Evolutionary conservation across 1,284 basidiomycete genomes (phyloP).

Genomic region (Apiotrichum montevideense): DNA sequence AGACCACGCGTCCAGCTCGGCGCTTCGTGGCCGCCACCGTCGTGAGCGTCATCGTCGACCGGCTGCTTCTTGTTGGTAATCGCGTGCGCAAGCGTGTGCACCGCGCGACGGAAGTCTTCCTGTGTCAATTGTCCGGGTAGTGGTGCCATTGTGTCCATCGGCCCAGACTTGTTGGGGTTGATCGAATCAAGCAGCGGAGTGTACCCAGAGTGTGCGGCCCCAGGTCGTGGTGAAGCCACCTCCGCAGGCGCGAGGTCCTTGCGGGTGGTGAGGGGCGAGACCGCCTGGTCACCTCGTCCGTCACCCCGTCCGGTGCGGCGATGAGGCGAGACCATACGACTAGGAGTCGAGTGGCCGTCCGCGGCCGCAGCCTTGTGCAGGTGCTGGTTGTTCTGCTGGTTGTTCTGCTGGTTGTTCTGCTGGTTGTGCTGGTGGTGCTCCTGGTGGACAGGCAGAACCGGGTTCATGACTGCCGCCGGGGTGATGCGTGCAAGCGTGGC

Average conservation of each 20-base stretch:
- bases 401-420: not conserved
- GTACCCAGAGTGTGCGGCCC: slow-evolving; percentile 39
- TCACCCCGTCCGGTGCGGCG: no score
- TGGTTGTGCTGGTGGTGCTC: not conserved
- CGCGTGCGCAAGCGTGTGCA: slow-evolving; percentile 68
- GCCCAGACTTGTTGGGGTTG: slow-evolving; percentile 47
- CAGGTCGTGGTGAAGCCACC: not conserved
- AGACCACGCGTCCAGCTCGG: slow-evolving; percentile 87
- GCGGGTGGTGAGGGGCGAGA: not conserved
- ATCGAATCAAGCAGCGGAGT: slow-evolving; percentile 69
- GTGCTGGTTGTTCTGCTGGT: not conserved
- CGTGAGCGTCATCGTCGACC: slow-evolving; percentile 23
- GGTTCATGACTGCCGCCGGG: slow-evolving; percentile 49
- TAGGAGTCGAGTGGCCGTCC: no score
- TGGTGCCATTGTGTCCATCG: not conserved
- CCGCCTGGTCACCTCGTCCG: not conserved
- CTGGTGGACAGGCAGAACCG: slow-evolving; percentile 41
- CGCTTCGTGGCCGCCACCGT: slow-evolving; percentile 82
- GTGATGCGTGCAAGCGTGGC: slow-evolving; percentile 48
- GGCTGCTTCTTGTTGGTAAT: not conserved
- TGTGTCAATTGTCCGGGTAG: slow-evolving; percentile 64
- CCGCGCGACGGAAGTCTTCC: slow-evolving; percentile 83
- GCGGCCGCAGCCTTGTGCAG: not conserved
- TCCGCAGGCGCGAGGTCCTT: not conserved
- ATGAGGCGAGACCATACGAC: not conserved